Base-by-base conservation (phyloP, 208 protist species). In the Trypanosoma cruzi region DNA sequence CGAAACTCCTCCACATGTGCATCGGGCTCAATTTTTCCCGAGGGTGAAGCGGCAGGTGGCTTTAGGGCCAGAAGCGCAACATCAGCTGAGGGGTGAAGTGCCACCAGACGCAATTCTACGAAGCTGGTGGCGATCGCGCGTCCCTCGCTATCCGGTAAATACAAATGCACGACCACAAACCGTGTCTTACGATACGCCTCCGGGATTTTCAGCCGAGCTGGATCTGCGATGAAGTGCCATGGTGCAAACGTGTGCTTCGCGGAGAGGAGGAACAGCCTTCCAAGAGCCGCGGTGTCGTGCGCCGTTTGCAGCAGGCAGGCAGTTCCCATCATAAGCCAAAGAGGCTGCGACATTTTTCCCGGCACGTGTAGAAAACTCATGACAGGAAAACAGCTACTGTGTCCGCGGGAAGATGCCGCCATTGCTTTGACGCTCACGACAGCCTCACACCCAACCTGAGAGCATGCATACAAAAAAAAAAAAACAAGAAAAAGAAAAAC, bases 261-360 rank as follows among this genome's bases (percentile, higher is more conserved):
- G 0, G 89, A 85, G 42, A 94, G 89, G 13, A 94, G 80, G 37
- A 91, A 71, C 29, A 54, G 50, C 49, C 59, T 32, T 2, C 46
- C 54, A 4, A 11, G 36, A 32, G 7, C 48, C n/a, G 46, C 20
- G 46, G 75, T 34, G 24, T 58, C 49, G 4, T 57, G 46, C 4
- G 22, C 13, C 29, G 32, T 32, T 16, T 28, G 46, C 48, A 67
- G 4, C 20, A 77, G 75, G 63, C 90, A 91, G 29, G 86, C 85
- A 0, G 89, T 92, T 36, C 89, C 89, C 82, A 92, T 90, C 89
- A 94, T 94, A 26, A 94, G 73, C 86, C 89, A 94, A 61, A 90
- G 55, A 28, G 88, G 88, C 70, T 79, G 68, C 7, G 84, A 84
- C 72, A 94, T 94, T 55, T 89, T 89, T 3, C 85, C 85, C n/a